Evolutionary conservation across 1,139 yeast species (phyloP).

Genomic region (Kodamaea alishanica): DNA sequence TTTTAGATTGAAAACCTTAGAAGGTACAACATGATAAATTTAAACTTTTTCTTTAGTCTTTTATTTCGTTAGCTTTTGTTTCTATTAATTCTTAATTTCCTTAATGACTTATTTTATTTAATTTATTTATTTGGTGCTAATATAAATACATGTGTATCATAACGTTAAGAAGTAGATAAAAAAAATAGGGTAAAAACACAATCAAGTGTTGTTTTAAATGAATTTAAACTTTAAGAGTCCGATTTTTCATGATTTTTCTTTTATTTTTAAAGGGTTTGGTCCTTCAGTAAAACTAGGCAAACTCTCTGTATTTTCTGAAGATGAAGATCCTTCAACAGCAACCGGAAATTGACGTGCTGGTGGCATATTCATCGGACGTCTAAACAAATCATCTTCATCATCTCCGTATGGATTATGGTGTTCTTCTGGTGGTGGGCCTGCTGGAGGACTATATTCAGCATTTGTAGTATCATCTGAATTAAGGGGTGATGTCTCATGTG

Average conservation of each 20-base stretch:
- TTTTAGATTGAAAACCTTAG: no score
- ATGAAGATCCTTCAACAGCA: constrained; percentile 10
- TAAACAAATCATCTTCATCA: constrained; percentile 8
- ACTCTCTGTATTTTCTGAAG: constrained; percentile 11
- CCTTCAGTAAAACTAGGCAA: constrained; percentile 15
- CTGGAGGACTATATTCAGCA: constrained; percentile 4
- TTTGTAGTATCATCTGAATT: neutral
- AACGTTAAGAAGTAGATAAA: no score
- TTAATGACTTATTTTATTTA: no score
- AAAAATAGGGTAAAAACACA: no score
- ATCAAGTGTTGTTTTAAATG: no score
- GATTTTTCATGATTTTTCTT: constrained; percentile 8
- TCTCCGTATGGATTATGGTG: constrained; percentile 1
- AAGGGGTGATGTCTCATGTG: no score
- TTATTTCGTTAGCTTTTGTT: no score
- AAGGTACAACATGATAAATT: no score
- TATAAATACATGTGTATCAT: no score
- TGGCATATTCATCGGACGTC: constrained; percentile 8
- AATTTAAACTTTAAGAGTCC: no score
- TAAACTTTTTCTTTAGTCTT: no score
- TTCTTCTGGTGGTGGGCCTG: constrained; percentile 10
- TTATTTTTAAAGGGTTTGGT: constrained; percentile 11
- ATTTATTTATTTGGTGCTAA: no score
- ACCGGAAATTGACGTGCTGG: constrained; percentile 4
- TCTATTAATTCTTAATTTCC: neutral